Evolutionary conservation across 768 basidiomycete species (phyloP).

Genomic region (Nevesoporus exiguus): DNA sequence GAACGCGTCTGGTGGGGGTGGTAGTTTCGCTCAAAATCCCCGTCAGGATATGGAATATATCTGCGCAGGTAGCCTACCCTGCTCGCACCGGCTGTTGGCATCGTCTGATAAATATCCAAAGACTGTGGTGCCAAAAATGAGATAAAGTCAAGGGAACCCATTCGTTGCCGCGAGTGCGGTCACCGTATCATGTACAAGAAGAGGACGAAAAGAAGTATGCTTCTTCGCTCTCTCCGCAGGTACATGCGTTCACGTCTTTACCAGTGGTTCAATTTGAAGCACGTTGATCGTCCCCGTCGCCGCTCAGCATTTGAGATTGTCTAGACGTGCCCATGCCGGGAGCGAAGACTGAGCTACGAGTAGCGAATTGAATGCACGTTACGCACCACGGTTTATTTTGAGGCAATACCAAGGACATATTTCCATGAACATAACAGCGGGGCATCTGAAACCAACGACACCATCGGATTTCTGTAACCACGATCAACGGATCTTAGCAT

Average conservation of each 20-base stretch:
- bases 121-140: slow-evolving; percentile 93
- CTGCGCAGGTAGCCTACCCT: slow-evolving; percentile 65
- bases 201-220: slow-evolving; percentile 87
- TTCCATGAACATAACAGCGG: not conserved
- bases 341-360: not conserved
- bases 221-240: not conserved
- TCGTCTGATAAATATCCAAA: slow-evolving; percentile 30
- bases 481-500: not conserved
- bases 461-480: too few relatives aligned
- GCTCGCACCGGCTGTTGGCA: not conserved
- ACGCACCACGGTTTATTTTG: not conserved
- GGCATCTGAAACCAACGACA: too few relatives aligned
- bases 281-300: slow-evolving; percentile 17
- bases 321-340: not conserved
- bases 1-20: slow-evolving; percentile 32
- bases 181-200: slow-evolving; percentile 99
- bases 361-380: not conserved
- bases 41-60: slow-evolving; percentile 77
- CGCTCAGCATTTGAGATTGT: not conserved
- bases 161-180: slow-evolving; percentile 94
- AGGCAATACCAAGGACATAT: not conserved
- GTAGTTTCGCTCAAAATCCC: slow-evolving; percentile 36
- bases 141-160: slow-evolving; percentile 87
- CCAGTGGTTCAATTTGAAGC: slow-evolving; percentile 36
- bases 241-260: not conserved